Evolutionary conservation across 805 yeast genomes (phyloP), one percentile per base, ranked within the genome.

Genomic region (Ogataea saltuana): DNA sequence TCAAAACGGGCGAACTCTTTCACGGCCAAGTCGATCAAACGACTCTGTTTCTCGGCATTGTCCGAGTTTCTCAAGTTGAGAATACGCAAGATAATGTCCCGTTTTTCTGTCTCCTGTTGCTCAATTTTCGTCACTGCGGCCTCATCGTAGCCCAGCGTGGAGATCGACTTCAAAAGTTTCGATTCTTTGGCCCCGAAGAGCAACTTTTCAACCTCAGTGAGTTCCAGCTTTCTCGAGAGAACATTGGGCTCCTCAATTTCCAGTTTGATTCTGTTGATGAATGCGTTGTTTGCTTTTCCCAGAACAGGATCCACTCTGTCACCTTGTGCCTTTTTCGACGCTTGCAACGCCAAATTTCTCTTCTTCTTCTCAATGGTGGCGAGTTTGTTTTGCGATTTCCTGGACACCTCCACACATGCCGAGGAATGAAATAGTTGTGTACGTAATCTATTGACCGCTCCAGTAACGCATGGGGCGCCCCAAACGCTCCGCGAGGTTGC

Each of bases 301-400:
- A 89, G 72, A 4, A 90, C 95, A 1, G 97, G 97, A 64, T 90
- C 97, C 22, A 85, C 75, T 41, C 67, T 63, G 39, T 68, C 74
- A 9, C 33, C 41, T 30, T 42, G 46, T 21, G 41, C 35, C 10
- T 44, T 22, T 33, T 35, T 48, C 16, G 49, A 34, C 9, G 34
- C 35, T 28, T 53, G 57, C 15, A 48, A 27, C 17, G 51, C 50
- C 30, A 48, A 26, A 29, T 50, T 53, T 16, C 42, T 45, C 37
- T 53, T 48, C 44, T 47, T 50, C 43, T 49, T 50, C 33, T 40
- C 50, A 20, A 45, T 36, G 13, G 48, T 42, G 4, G 44, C 42
- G 20, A 43, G 44, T 40, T 39, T 48, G 15, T 48, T 46, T 33
- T 32, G 26, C 27, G 49, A 41, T 37, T 38, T 53, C 39, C 44